Evolutionary conservation across 2,329 filamentous ascomycete genomes (phyloP).

Genomic region (Aspergillus fijiensis): DNA sequence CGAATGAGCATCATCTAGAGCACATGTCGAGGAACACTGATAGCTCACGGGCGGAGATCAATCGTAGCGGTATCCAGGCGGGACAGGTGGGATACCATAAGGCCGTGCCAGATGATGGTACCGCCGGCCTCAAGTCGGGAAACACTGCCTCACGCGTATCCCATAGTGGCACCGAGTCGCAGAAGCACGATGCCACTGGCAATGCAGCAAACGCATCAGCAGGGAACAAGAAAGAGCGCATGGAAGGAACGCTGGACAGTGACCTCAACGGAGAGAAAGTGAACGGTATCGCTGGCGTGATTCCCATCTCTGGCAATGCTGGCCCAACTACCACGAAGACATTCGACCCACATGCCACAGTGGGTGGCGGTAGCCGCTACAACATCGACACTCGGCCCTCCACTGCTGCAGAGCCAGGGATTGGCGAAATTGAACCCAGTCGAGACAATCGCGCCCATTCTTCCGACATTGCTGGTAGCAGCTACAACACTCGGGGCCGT

Average conservation of each 20-base stretch:
- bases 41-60: background rate
- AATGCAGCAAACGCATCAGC: background rate
- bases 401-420: background rate
- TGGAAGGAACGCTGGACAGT: background rate
- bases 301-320: slow-evolving; percentile 3
- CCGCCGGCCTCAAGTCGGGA: background rate
- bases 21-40: background rate
- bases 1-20: background rate
- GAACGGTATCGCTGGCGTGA: slow-evolving; percentile 3
- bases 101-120: background rate
- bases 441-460: background rate
- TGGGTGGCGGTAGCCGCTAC: background rate
- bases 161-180: background rate
- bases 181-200: background rate
- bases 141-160: background rate
- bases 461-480: background rate
- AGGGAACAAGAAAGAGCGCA: background rate
- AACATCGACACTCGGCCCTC: slow-evolving; percentile 1
- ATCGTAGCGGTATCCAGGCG: background rate
- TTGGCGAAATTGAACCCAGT: background rate
- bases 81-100: background rate
- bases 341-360: slow-evolving; percentile 1
- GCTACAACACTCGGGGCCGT: background rate
- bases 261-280: background rate
- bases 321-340: slow-evolving; percentile 3